Evolutionary conservation across 805 yeast genomes (phyloP).

Genomic region (Blastobotrys chiropterorum): DNA sequence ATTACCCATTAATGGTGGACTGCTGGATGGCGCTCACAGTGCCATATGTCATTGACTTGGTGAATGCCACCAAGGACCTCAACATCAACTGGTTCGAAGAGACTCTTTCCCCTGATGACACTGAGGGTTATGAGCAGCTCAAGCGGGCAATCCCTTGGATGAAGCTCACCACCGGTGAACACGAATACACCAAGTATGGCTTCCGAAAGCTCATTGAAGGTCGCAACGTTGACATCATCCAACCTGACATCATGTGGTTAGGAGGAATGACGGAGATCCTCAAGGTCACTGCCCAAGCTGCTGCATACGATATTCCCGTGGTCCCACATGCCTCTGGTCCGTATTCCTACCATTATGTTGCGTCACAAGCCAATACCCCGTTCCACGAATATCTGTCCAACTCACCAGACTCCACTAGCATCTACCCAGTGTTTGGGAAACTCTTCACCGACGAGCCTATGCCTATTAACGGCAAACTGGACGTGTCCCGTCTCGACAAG

Average conservation of each 20-base stretch:
- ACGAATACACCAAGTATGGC: constrained; percentile 46
- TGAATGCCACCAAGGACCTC: constrained; percentile 38
- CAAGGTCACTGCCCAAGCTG: constrained; percentile 43
- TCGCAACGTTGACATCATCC: constrained; percentile 42
- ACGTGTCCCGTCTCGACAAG: constrained; percentile 37
- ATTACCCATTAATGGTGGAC: constrained; percentile 49
- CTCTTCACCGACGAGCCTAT: constrained; percentile 44
- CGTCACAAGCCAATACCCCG: constrained; percentile 44
- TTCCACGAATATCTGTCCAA: constrained; percentile 48
- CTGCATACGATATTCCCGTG: constrained; percentile 48
- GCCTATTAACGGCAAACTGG: constrained; percentile 40
- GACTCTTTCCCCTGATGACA: constrained; percentile 46
- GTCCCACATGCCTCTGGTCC: constrained; percentile 53
- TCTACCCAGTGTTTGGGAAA: constrained; percentile 43
- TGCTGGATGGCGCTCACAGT: constrained; percentile 48
- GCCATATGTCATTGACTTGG: constrained; percentile 42
- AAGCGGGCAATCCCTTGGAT: constrained; percentile 43
- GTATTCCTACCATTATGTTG: constrained; percentile 46
- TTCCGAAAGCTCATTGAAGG: constrained; percentile 47
- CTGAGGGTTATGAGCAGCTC: constrained; percentile 41
- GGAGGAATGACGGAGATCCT: constrained; percentile 46
- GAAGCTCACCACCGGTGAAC: constrained; percentile 50
- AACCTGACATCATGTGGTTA: constrained; percentile 51
- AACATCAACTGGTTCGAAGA: constrained; percentile 51
- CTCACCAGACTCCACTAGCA: constrained; percentile 42